phyloP scores from a whole-genome alignment of 495 filamentous ascomycete genomes.

The Bryoglossum gracile region DNA sequence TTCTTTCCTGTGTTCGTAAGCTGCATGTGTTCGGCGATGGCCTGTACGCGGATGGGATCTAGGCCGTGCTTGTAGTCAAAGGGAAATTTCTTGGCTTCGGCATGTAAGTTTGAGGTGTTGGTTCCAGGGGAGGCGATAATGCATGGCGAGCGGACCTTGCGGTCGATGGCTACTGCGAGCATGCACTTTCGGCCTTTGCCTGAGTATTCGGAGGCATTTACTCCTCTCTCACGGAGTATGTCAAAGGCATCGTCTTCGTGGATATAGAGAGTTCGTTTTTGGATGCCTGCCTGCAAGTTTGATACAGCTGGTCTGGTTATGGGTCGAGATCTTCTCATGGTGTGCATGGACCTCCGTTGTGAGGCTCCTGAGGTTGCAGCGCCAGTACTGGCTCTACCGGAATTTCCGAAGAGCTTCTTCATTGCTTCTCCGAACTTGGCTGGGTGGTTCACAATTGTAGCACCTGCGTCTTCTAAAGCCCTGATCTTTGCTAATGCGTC shows the following conservation, averaged over 20 bases:
- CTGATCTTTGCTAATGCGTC: constrained; percentile 58
- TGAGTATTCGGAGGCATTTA: constrained; percentile 39
- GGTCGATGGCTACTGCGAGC: constrained; percentile 59
- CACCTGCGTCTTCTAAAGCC: constrained; percentile 61
- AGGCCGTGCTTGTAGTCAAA: constrained; percentile 48
- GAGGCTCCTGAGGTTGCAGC: constrained; percentile 25
- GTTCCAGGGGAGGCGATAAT: constrained; percentile 53
- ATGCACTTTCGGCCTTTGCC: constrained; percentile 31
- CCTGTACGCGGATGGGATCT: constrained; percentile 28
- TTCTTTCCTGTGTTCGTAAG: constrained; percentile 36
- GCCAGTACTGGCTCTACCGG: constrained; percentile 16
- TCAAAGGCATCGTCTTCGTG: constrained; percentile 49
- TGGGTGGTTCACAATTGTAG: constrained; percentile 72
- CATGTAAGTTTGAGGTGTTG: constrained; percentile 25
- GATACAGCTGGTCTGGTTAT: neutral
- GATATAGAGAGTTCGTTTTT: constrained; percentile 53
- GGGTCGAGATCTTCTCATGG: constrained; percentile 26
- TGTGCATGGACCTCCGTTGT: constrained; percentile 47
- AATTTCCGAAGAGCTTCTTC: constrained; percentile 44
- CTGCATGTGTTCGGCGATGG: constrained; percentile 44
- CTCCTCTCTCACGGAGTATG: constrained; percentile 47
- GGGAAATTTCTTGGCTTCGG: constrained; percentile 47
- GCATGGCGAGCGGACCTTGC: constrained; percentile 55
- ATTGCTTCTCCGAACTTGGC: constrained; percentile 71
- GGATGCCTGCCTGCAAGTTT: neutral